Base-by-base conservation (phyloP, 2,329 filamentous ascomycete genomes). In the Scolecobasidium constrictum region DNA sequence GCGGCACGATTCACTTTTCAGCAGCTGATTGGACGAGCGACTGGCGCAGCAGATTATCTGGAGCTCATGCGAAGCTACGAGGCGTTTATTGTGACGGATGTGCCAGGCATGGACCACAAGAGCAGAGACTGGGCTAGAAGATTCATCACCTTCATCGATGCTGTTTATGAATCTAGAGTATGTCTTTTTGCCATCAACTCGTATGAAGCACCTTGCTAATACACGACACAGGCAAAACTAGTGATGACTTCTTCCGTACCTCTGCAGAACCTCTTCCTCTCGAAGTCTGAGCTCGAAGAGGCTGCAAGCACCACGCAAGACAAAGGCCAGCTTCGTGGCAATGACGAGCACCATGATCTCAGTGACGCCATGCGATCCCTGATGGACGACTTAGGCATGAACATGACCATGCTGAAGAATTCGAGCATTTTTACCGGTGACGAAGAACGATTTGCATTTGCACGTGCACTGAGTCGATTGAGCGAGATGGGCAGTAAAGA, bases 101-200 rank as follows among this genome's bases (percentile, higher is more conserved):
- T 96, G 1, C 92, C 92, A 0, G 85, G 82, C 4, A 96, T 98
- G 92, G 92, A 82, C 33, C 76, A 86, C 50, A 77, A 78, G 43
- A 78, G 87, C 56, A 78, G 92, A 16, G 92, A 98, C 64, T 72
- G 94, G 31, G 92, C 92, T 0, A 71, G 92, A 11, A 75, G 92
- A 4, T 95, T 98, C 62, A 98, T 98, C 59, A 98, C 90, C 0
- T 95, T 98, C 53, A 86, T 98, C 50, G 92, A 98, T 59, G 90
- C 92, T 4, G 82, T 95, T 4, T 98, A 98, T 57, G 92, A 98
- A 62, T 70, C 65, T 49, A 62, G 71, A 52, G 73, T 75, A 58
- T 46, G 67, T 55, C 12, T 35, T 39, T 16, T 4, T 36, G 13
- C n/a, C 17, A 15, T 18, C 22, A 3, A 19, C 41, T 20, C 23